phyloP scores from a whole-genome alignment of 2,329 filamentous ascomycete genomes.

The Hypoxylon sp. region DNA sequence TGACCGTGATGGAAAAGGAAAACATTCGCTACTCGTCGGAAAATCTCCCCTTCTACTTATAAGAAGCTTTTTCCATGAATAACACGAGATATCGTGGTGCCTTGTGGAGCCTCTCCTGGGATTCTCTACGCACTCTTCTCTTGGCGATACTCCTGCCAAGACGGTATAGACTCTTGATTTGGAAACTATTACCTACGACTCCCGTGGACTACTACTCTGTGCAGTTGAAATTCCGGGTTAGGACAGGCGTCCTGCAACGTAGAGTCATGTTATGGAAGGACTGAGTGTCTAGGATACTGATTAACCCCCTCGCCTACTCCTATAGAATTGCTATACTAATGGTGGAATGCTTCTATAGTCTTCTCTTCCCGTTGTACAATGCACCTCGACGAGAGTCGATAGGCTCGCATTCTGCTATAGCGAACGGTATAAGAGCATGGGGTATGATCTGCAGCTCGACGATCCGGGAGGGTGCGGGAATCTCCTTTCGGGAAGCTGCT shows the following conservation, averaged over 20 bases:
- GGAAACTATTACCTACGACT: neutral
- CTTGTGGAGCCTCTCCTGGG: conserved; percentile 4
- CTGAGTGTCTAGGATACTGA: too few relatives aligned
- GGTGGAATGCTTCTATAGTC: neutral
- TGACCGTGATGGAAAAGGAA: neutral
- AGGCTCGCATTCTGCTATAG: neutral
- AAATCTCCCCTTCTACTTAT: conserved; percentile 2
- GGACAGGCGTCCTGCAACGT: neutral
- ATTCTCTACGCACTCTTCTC: neutral
- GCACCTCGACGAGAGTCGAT: neutral
- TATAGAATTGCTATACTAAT: neutral
- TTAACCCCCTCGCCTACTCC: too few relatives aligned
- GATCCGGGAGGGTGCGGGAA: conserved; percentile 7
- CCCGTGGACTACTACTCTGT: neutral
- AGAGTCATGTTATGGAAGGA: neutral
- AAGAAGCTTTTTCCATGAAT: neutral
- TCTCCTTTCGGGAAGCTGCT: conserved; percentile 1
- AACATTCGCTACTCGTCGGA: neutral
- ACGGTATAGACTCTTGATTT: conserved; percentile 17
- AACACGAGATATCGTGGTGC: conserved; percentile 6
- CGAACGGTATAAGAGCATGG: conserved; percentile 7
- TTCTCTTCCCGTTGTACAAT: neutral
- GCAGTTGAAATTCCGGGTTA: conserved; percentile 5
- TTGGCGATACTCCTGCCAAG: conserved; percentile 26
- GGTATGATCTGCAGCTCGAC: conserved; percentile 1